Base-by-base conservation (phyloP, 2,329 filamentous ascomycete genomes). In the Neonectria hederae region DNA sequence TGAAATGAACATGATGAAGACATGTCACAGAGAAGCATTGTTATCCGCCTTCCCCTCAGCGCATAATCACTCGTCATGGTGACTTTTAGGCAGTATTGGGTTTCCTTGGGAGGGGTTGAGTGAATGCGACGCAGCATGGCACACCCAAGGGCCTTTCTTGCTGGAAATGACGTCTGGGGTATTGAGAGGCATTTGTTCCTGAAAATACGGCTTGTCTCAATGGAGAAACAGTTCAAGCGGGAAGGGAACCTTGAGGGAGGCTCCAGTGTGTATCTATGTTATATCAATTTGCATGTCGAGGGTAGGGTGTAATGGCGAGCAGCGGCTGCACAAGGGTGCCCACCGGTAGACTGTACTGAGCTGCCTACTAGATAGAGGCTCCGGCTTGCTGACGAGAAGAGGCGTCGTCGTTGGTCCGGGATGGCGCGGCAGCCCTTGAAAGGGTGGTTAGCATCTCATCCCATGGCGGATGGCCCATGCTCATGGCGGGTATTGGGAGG, bases 401-500 rank as follows among this genome's bases (percentile, higher is more conserved):
- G 48, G 19, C 19, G 32, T 38, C 28, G 9, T 35, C 14, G 57
- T 48, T 54, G 42, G 51, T 26, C 40, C 40, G 40, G 40, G 40
- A 46, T 48, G 48, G 10, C 30, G 28, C 48, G 48, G 48, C n/a
- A 32, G 28, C 10, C 32, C 45, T 38, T 17, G 46, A 8, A 48
- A 38, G 45, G 49, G 19, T 38, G 21, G 32, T 22, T 49, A 30
- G n/a, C 19, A 38, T 63, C 35, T 54, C 21, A 26, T 57, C 38
- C 49, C 38, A 59, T 26, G 40, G 35, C 51, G 17, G 49, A 63
- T 19, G 54, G 35, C 43, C 61, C 61, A 63, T 63, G 55, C 51
- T 24, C 56, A 59, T 52, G 55, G 58, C 61, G 61, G 61, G 58
- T 55, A 59, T 51, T 55, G 51, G 32, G 48, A 46, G 61, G 54